phyloP scores from a whole-genome alignment of 2,329 filamentous ascomycete species.

The Cordyceps militaris region DNA sequence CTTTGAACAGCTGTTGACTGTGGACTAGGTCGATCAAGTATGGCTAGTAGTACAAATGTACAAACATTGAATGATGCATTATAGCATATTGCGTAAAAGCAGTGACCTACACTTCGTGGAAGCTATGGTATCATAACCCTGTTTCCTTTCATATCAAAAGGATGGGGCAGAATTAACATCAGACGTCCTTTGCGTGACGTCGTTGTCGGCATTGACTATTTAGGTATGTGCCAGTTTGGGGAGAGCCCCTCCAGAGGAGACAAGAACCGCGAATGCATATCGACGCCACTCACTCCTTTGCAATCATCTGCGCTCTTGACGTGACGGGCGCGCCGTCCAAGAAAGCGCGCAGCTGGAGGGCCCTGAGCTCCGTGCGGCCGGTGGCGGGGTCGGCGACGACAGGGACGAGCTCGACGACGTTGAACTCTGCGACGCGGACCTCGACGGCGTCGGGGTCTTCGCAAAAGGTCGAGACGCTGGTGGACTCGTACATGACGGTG shows the following conservation, averaged over 20 bases:
- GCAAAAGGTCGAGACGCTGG: conserved; percentile 7
- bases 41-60: background rate
- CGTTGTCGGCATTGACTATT: background rate
- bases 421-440: conserved; percentile 12
- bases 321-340: conserved; percentile 11
- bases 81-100: background rate
- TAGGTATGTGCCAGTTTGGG: background rate
- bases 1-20: conserved; percentile 32
- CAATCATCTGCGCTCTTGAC: conserved; percentile 12
- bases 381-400: background rate
- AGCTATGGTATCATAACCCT: background rate
- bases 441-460: conserved; percentile 10
- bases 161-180: background rate
- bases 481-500: conserved; percentile 14
- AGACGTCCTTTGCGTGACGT: background rate
- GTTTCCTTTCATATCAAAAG: background rate
- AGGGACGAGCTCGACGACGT: conserved; percentile 9
- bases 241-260: background rate
- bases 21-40: background rate
- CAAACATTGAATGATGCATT: background rate
- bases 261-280: background rate
- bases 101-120: background rate
- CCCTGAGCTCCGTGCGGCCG: background rate
- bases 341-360: conserved; percentile 9
- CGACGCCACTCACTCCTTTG: background rate